Evolutionary conservation across 108 stramenopile genomes (phyloP).

Genomic region (Cyclotella cryptica): DNA sequence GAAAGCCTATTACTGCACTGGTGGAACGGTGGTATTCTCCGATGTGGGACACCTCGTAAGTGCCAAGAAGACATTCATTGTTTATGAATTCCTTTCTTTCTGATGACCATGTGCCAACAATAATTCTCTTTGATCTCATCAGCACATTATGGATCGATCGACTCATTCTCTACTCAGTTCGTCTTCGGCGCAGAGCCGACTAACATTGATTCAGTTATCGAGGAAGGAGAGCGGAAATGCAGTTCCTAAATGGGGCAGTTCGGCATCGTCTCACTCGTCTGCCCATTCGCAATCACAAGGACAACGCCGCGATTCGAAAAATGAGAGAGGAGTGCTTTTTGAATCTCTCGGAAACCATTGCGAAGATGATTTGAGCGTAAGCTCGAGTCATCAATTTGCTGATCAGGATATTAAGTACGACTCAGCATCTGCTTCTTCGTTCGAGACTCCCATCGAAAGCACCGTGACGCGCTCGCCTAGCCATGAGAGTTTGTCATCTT

Average conservation of each 20-base stretch:
- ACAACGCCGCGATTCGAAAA: background rate
- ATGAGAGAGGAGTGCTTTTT: background rate
- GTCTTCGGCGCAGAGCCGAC: constrained; percentile 75
- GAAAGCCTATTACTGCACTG: constrained; percentile 84
- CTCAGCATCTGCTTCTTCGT: constrained; percentile 6
- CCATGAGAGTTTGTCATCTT: constrained; percentile 30
- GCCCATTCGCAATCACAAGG: background rate
- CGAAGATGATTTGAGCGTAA: background rate
- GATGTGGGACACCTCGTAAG: constrained; percentile 72
- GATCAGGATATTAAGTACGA: constrained; percentile 4
- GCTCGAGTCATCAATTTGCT: background rate
- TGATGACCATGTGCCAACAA: background rate
- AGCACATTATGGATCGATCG: constrained; percentile 88
- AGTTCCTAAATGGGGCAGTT: constrained; percentile 49
- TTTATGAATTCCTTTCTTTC: background rate
- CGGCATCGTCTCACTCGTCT: constrained; percentile 31
- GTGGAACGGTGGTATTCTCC: constrained; percentile 72
- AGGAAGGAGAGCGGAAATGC: constrained; percentile 45
- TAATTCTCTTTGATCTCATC: background rate
- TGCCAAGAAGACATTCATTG: background rate
- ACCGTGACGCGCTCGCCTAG: constrained; percentile 14
- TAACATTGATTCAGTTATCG: constrained; percentile 75
- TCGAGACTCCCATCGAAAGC: constrained; percentile 20
- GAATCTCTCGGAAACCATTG: background rate
- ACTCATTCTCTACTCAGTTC: constrained; percentile 83